Conservation (phyloP, 371 early-diverging fungal species). For the Actinomucor elegans region DNA sequence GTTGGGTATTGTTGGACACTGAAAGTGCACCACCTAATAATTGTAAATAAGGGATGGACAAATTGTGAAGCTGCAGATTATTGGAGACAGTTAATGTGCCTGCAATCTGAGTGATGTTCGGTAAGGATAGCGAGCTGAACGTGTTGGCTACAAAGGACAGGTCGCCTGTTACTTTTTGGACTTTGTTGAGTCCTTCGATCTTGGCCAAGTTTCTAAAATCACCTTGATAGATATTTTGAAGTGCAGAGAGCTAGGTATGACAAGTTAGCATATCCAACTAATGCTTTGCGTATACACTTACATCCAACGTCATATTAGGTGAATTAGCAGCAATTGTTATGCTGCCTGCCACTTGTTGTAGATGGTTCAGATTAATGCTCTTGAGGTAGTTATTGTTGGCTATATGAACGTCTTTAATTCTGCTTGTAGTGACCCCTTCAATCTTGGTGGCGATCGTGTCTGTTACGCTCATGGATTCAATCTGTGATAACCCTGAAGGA, state of each 20-base stretch:
- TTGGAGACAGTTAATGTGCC: conserved; percentile 51
- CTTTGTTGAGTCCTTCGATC: conserved; percentile 27
- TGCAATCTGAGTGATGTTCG: conserved; percentile 33
- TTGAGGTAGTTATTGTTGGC: conserved; percentile 54
- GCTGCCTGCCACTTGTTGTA: conserved; percentile 28
- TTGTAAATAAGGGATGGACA: conserved; percentile 42
- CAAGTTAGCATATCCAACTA: conserved; percentile 10
- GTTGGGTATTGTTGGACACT: conserved; percentile 43
- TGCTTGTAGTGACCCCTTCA: conserved; percentile 39
- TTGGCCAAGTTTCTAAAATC: conserved; percentile 42
- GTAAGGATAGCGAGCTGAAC: conserved; percentile 30
- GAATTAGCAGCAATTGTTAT: conserved; percentile 50
- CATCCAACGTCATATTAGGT: conserved; percentile 28
- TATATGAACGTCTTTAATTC: conserved; percentile 34
- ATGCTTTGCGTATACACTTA: conserved; percentile 13
- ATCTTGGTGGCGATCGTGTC: conserved; percentile 47
- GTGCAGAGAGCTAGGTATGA: conserved; percentile 24
- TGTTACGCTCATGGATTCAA: conserved; percentile 36
- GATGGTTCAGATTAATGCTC: conserved; percentile 29
- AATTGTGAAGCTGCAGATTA: conserved; percentile 38
- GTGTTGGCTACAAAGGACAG: conserved; percentile 50
- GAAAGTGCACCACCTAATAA: conserved; percentile 53
- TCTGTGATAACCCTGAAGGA: conserved; percentile 36
- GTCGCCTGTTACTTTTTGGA: conserved; percentile 40
- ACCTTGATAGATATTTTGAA: conserved; percentile 35